These are phyloP conservation scores for Rhodomyrtus psidioides DNA, from an alignment of 441 rosid genomes.

Conservation along the genomic window DNA sequence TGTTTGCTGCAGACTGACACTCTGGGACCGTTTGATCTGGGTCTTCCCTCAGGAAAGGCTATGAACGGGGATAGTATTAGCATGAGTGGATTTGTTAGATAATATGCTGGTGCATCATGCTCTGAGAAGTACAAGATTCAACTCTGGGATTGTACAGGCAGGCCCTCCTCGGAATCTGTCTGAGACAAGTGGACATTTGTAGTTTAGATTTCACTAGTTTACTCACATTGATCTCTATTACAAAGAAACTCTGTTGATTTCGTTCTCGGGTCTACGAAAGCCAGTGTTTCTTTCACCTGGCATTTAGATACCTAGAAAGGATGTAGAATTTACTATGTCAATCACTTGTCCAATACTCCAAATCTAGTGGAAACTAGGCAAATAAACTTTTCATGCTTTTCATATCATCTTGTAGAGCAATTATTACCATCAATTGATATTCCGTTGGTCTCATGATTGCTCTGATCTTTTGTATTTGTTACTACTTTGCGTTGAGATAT, in stretches of 20 bases:
- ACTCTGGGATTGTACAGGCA: not conserved
- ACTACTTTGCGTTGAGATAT: not conserved
- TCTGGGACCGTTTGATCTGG: constrained; percentile 80
- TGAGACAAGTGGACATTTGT: not conserved
- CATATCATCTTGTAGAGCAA: not conserved
- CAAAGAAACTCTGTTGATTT: not conserved
- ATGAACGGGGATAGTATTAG: constrained; percentile 30
- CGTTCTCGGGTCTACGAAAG: not conserved
- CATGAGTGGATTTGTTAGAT: constrained; percentile 22
- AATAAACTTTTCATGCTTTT: not conserved
- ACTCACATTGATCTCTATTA: not conserved
- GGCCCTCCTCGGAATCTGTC: not conserved
- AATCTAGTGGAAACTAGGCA: not conserved
- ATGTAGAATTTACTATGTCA: not conserved
- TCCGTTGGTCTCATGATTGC: not conserved
- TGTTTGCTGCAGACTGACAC: constrained; percentile 56
- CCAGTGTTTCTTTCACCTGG: not conserved
- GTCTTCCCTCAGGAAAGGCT: constrained; percentile 51
- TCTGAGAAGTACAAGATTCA: not conserved
- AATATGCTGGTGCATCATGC: not conserved
- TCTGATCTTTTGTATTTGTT: not conserved
- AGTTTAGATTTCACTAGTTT: not conserved
- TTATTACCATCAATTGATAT: not conserved
- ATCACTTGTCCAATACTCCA: not conserved
- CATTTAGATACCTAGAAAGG: not conserved